phyloP scores from a whole-genome alignment of 177 flowering plant species.

The Vitis hybrid region DNA sequence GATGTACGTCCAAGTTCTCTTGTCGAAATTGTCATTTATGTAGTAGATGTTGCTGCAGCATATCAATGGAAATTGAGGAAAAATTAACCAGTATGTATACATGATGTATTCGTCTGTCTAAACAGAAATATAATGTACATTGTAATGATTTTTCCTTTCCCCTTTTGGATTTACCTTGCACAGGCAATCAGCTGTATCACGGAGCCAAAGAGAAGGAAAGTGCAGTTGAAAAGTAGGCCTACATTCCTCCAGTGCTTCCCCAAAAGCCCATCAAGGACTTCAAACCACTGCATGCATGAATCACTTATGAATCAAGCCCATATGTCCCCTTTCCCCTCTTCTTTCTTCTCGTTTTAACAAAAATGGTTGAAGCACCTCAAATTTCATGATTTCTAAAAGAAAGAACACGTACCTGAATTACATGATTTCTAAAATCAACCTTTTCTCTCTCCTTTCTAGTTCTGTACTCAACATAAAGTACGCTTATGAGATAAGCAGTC shows the following conservation, averaged over 20 bases:
- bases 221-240: constrained; percentile 68
- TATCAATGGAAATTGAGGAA: not conserved
- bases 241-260: constrained; percentile 65
- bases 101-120: too few relatives aligned
- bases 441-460: constrained; percentile 92
- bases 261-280: constrained; percentile 66
- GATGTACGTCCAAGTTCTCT: constrained; percentile 96
- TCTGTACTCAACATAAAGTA: constrained; percentile 90
- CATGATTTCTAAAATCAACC: constrained; percentile 89
- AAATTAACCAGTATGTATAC: not conserved
- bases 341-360: too few relatives aligned
- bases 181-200: constrained; percentile 71
- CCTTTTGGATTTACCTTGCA: constrained; percentile 42
- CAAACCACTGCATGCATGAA: constrained; percentile 55
- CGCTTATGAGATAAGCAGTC: constrained; percentile 92
- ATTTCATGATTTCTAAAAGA: too few relatives aligned
- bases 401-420: constrained; percentile 68
- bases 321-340: too few relatives aligned
- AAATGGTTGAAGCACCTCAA: too few relatives aligned
- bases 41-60: constrained; percentile 87
- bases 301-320: too few relatives aligned
- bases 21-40: constrained; percentile 88
- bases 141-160: not conserved
- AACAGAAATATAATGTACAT: too few relatives aligned
- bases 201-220: constrained; percentile 68